Evolutionary conservation across 2,329 filamentous ascomycete species (phyloP).

Genomic region (Dactylellina sp.): DNA sequence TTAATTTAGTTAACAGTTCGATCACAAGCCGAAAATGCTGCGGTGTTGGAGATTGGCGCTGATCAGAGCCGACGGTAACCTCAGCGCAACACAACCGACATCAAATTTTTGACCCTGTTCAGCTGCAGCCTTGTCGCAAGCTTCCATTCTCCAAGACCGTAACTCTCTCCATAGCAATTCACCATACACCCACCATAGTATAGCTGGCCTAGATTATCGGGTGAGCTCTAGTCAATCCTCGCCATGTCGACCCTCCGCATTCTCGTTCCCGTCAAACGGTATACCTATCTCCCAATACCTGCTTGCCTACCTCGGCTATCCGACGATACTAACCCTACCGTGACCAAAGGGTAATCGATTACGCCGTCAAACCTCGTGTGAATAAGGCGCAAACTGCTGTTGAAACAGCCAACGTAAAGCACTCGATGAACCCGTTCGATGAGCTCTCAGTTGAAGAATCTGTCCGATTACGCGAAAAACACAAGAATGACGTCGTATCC

Average conservation of each 20-base stretch:
- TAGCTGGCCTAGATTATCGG: not conserved
- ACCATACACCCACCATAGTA: too few relatives aligned
- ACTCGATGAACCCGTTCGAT: conserved; percentile 99
- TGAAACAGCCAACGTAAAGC: conserved; percentile 92
- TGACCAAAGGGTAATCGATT: conserved; percentile 67
- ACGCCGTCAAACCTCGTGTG: conserved; percentile 76
- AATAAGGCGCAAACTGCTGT: conserved; percentile 83
- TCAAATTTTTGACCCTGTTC: conserved; percentile 33
- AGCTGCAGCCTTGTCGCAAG: conserved; percentile 10
- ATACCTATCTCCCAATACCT: conserved; percentile 1
- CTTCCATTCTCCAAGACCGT: conserved; percentile 2
- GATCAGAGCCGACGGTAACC: conserved; percentile 53
- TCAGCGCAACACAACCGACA: conserved; percentile 38
- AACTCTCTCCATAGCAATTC: too few relatives aligned
- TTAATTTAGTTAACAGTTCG: not conserved
- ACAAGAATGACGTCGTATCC: conserved; percentile 79
- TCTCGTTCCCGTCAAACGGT: conserved; percentile 70
- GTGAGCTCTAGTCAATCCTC: not conserved
- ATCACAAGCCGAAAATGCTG: conserved; percentile 30
- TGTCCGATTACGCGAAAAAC: conserved; percentile 91
- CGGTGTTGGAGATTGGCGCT: conserved; percentile 11
- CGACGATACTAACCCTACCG: conserved; percentile 15
- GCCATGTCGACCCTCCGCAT: conserved; percentile 65
- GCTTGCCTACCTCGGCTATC: conserved; percentile 27
- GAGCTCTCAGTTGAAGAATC: conserved; percentile 98